Conservation (phyloP, 192 early-diverging fungal genomes). For the Podila minutissima region DNA sequence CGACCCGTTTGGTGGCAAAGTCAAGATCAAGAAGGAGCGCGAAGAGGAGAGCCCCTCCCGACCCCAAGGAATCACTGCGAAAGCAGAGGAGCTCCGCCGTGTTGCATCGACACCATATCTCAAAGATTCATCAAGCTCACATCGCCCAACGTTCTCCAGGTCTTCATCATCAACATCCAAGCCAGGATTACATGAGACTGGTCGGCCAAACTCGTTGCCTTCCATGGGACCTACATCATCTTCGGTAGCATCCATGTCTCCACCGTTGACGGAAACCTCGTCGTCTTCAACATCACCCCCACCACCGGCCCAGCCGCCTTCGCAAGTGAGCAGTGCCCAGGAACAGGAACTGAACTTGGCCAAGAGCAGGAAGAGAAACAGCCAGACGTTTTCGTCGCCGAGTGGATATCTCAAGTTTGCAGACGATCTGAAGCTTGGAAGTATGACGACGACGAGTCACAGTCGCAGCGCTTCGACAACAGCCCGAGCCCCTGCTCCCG, state of each 20-base stretch:
- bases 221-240: slow-evolving; percentile 7
- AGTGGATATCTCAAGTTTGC: slow-evolving; percentile 46
- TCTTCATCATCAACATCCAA: not conserved
- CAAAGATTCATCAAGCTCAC: slow-evolving; percentile 21
- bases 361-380: slow-evolving; percentile 34
- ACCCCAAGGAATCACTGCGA: slow-evolving; percentile 1
- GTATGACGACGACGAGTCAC: not conserved
- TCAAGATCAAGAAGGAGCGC: slow-evolving; percentile 54
- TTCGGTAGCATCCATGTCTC: slow-evolving; percentile 41
- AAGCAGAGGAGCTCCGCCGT: slow-evolving; percentile 32
- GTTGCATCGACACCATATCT: slow-evolving; percentile 30
- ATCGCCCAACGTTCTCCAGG: not conserved
- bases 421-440: slow-evolving; percentile 37
- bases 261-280: slow-evolving; percentile 37
- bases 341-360: not conserved
- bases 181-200: not conserved
- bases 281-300: slow-evolving; percentile 35
- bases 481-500: not conserved
- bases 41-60: slow-evolving; percentile 36
- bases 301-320: not conserved
- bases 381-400: slow-evolving; percentile 40
- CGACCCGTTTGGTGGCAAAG: slow-evolving; percentile 36
- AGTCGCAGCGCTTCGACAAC: no score
- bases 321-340: slow-evolving; percentile 6
- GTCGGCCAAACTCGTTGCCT: no score